Conservation (phyloP, 164 flowering plant species). For the Nymphaea thermarum region DNA sequence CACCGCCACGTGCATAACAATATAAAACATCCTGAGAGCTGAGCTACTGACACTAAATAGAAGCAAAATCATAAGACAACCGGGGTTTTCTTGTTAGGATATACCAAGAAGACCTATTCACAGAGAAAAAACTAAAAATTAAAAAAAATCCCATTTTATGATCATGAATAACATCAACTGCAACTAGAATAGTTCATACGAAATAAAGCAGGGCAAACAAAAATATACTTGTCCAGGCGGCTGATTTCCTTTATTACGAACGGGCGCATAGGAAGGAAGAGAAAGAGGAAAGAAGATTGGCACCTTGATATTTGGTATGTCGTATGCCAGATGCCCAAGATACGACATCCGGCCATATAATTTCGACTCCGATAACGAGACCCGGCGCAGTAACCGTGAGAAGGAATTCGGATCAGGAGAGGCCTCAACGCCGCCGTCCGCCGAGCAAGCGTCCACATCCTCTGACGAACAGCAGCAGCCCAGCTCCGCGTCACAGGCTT, state of each 20-base stretch:
- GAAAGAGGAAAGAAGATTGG: not conserved
- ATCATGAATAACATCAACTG: too few relatives aligned
- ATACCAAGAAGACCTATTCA: too few relatives aligned
- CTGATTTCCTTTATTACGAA: not conserved
- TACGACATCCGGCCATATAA: conserved; percentile 74
- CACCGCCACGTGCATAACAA: too few relatives aligned
- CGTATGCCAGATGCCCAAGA: conserved; percentile 75
- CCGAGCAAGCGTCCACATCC: conserved; percentile 6
- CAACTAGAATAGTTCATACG: too few relatives aligned
- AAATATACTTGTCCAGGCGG: too few relatives aligned
- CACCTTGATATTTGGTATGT: conserved; percentile 77
- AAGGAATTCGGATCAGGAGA: conserved; percentile 42
- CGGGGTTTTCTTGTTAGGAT: too few relatives aligned
- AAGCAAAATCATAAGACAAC: too few relatives aligned
- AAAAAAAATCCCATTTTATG: too few relatives aligned
- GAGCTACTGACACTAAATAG: too few relatives aligned
- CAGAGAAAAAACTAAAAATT: too few relatives aligned
- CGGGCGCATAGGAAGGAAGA: not conserved
- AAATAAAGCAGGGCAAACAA: too few relatives aligned
- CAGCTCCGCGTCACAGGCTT: conserved; percentile 15
- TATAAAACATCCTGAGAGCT: too few relatives aligned
- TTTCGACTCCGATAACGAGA: conserved; percentile 62
- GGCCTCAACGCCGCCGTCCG: not conserved
- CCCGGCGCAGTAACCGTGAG: conserved; percentile 58
- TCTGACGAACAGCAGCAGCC: conserved; percentile 12